These are phyloP conservation scores for Chlorella variabilis DNA, from an alignment of 163 green algal species.

Conservation along the genomic window DNA sequence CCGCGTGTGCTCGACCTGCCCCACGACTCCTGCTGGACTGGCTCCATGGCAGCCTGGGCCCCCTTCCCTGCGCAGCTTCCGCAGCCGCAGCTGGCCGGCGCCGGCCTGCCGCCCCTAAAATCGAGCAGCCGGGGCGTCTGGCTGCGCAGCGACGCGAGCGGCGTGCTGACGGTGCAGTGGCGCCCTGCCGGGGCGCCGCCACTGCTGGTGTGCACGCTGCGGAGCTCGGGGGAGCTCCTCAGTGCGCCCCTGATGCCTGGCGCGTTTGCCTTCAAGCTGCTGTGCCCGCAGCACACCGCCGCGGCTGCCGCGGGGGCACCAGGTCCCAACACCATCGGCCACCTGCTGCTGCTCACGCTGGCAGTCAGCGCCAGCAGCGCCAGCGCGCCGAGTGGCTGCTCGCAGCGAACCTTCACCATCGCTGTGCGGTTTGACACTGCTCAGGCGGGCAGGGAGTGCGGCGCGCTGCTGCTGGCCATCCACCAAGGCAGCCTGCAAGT, in stretches of 20 bases:
- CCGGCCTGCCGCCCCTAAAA: slow-evolving; percentile 24
- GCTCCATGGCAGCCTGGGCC: slow-evolving; percentile 13
- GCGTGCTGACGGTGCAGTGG: slow-evolving; percentile 20
- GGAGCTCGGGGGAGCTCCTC: background rate
- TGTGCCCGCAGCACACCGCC: slow-evolving; percentile 16
- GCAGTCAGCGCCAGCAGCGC: too few relatives aligned
- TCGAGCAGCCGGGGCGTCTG: slow-evolving; percentile 6
- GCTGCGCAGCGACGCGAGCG: slow-evolving; percentile 8
- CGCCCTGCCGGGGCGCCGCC: background rate
- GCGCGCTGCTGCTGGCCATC: slow-evolving; percentile 31
- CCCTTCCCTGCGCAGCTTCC: slow-evolving; percentile 8
- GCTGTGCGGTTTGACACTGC: slow-evolving; percentile 19
- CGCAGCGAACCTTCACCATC: background rate
- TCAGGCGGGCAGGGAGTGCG: slow-evolving; percentile 23
- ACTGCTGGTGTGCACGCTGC: slow-evolving; percentile 22
- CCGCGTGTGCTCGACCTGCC: background rate
- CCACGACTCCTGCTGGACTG: background rate
- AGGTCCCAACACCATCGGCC: background rate
- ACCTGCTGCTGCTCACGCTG: slow-evolving; percentile 1
- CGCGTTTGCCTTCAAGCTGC: slow-evolving; percentile 19
- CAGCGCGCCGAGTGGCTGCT: background rate
- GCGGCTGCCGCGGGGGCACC: background rate
- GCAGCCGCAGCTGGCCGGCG: background rate
- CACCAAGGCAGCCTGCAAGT: background rate
- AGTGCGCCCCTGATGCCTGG: slow-evolving; percentile 1